Percentiles rank a stretch among this genome's conserved stretches.
These are phyloP conservation scores for Pseudogymnoascus sp. DNA, from an alignment of 2,329 filamentous ascomycete species.

Conservation along the genomic window DNA sequence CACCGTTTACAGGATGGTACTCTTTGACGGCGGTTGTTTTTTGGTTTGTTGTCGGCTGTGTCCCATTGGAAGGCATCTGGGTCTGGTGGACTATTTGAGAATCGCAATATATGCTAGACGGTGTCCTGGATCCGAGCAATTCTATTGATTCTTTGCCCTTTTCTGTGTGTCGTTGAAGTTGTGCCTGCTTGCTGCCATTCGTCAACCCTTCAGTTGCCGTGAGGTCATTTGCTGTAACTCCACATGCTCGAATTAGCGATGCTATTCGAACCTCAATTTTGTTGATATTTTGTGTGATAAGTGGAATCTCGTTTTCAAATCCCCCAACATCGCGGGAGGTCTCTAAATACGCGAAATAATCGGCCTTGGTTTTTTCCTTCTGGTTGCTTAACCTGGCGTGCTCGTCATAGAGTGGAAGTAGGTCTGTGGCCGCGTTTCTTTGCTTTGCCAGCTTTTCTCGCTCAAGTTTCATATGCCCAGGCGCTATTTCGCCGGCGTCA, in stretches of 20 bases:
- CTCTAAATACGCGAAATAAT: constrained; percentile 6
- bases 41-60: background rate
- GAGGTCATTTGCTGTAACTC: background rate
- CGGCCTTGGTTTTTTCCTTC: constrained; percentile 10
- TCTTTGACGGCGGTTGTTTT: background rate
- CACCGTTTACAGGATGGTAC: background rate
- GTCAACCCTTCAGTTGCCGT: background rate
- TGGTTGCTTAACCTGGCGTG: background rate
- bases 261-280: background rate
- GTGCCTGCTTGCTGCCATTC: background rate
- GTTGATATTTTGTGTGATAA: constrained; percentile 1
- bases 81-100: constrained; percentile 29
- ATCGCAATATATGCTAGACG: constrained; percentile 23
- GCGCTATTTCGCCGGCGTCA: constrained; percentile 19
- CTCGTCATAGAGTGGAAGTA: constrained; percentile 3
- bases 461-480: constrained; percentile 9
- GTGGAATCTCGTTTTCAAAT: constrained; percentile 1
- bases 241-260: background rate
- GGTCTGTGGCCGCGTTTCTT: constrained; percentile 2
- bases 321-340: background rate
- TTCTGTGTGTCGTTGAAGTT: background rate
- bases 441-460: constrained; percentile 1
- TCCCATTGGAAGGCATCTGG: constrained; percentile 21
- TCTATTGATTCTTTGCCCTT: background rate
- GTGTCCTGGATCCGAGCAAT: background rate